phyloP scores from a whole-genome alignment of 1,284 basidiomycete species.

The Puccinia triticina region DNA sequence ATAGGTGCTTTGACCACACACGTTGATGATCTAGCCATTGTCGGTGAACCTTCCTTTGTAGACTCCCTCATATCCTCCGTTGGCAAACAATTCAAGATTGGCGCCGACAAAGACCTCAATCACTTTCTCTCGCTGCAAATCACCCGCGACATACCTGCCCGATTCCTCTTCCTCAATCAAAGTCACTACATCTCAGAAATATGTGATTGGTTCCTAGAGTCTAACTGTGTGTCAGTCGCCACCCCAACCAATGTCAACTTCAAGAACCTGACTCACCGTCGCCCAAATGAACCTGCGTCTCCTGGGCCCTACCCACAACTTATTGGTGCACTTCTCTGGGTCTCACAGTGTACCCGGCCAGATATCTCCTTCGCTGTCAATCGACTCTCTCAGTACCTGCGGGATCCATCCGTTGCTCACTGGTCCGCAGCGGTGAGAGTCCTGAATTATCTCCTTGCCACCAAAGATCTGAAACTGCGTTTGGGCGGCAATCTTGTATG shows the following conservation, averaged over 20 bases:
- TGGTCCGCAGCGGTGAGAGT: neutral
- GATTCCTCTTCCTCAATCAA: neutral
- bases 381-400: neutral
- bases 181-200: neutral
- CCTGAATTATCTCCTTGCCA: neutral
- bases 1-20: neutral
- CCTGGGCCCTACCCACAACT: neutral
- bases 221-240: neutral
- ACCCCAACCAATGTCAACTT: slow-evolving; percentile 3
- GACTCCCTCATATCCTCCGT: neutral
- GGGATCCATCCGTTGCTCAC: neutral
- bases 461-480: neutral
- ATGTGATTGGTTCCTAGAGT: neutral
- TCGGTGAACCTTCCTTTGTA: neutral
- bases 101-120: neutral
- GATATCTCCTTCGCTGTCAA: neutral
- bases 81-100: neutral
- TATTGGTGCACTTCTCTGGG: neutral
- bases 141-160: neutral
- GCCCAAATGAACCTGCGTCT: neutral
- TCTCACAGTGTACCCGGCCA: neutral
- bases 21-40: slow-evolving; percentile 3
- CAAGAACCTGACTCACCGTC: neutral
- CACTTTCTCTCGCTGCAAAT: neutral
- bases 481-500: neutral